phyloP scores from a whole-genome alignment of 192 early-diverging fungal genomes.

The Umbelopsis isabellina region DNA sequence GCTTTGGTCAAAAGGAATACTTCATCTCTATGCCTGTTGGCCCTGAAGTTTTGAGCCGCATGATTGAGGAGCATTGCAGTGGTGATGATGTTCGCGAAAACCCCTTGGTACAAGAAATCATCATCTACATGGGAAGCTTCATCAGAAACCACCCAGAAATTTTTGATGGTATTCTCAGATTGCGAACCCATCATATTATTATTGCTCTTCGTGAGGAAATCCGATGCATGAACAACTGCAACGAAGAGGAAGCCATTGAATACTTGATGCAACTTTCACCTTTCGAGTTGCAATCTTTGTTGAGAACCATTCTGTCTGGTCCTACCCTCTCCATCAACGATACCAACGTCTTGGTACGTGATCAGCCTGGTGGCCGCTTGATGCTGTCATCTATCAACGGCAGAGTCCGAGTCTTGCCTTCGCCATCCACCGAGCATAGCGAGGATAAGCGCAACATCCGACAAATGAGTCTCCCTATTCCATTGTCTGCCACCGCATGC shows the following conservation, averaged over 20 bases:
- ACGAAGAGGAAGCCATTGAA: constrained; percentile 81
- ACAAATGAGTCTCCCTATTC: constrained; percentile 19
- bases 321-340: constrained; percentile 51
- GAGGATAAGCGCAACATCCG: background rate
- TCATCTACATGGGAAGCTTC: constrained; percentile 78
- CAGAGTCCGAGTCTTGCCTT: constrained; percentile 9
- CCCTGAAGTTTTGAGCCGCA: constrained; percentile 66
- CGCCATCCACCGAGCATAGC: background rate
- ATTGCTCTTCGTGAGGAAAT: constrained; percentile 90
- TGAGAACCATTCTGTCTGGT: constrained; percentile 74
- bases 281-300: constrained; percentile 75
- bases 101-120: constrained; percentile 81
- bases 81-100: constrained; percentile 82
- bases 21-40: constrained; percentile 71
- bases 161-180: constrained; percentile 83
- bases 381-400: constrained; percentile 26
- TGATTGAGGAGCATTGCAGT: constrained; percentile 73
- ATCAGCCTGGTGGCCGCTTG: constrained; percentile 43
- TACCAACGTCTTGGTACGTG: constrained; percentile 45
- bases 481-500: constrained; percentile 8
- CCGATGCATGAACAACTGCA: constrained; percentile 67
- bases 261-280: constrained; percentile 82
- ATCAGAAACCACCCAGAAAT: constrained; percentile 65
- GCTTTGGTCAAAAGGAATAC: constrained; percentile 67
- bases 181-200: constrained; percentile 82